phyloP scores from a whole-genome alignment of 2,329 filamentous ascomycete species.

The Ophiocordyceps sinensis region DNA sequence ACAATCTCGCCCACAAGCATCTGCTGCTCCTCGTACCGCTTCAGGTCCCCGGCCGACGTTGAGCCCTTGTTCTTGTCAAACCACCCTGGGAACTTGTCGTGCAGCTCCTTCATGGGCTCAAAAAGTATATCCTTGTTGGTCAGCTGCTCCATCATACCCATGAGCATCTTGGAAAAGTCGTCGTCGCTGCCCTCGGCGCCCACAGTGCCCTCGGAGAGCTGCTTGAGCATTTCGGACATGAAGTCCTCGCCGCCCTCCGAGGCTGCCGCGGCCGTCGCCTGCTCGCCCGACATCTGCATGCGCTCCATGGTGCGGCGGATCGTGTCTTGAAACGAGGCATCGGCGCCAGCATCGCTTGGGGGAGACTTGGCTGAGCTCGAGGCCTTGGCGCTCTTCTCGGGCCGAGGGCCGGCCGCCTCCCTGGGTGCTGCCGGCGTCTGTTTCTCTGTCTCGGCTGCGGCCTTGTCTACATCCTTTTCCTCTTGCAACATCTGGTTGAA shows the following conservation, averaged over 20 bases:
- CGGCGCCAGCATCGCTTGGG: constrained; percentile 21
- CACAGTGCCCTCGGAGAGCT: constrained; percentile 49
- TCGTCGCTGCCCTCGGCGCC: constrained; percentile 54
- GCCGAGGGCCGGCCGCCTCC: background rate
- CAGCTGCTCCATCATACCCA: constrained; percentile 98
- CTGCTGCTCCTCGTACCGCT: constrained; percentile 71
- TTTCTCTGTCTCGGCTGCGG: too few species aligned
- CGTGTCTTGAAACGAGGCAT: constrained; percentile 73
- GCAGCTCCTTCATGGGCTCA: constrained; percentile 94
- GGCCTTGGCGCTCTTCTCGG: background rate
- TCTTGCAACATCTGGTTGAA: too few species aligned
- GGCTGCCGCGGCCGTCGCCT: constrained; percentile 65
- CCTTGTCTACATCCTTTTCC: too few species aligned
- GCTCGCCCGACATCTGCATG: constrained; percentile 79
- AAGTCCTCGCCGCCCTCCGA: constrained; percentile 61
- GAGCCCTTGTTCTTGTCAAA: constrained; percentile 59
- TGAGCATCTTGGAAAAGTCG: constrained; percentile 85
- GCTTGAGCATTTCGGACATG: constrained; percentile 81
- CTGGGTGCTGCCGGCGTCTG: too few species aligned
- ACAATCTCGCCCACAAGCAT: constrained; percentile 74
- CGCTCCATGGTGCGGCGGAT: constrained; percentile 91
- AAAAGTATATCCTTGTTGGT: constrained; percentile 98
- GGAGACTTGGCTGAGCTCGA: constrained; percentile 10
- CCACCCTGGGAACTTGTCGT: constrained; percentile 88
- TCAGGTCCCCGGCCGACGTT: constrained; percentile 56